phyloP scores from a whole-genome alignment of 140 eudicot genomes.

The Senecio squalidus region DNA sequence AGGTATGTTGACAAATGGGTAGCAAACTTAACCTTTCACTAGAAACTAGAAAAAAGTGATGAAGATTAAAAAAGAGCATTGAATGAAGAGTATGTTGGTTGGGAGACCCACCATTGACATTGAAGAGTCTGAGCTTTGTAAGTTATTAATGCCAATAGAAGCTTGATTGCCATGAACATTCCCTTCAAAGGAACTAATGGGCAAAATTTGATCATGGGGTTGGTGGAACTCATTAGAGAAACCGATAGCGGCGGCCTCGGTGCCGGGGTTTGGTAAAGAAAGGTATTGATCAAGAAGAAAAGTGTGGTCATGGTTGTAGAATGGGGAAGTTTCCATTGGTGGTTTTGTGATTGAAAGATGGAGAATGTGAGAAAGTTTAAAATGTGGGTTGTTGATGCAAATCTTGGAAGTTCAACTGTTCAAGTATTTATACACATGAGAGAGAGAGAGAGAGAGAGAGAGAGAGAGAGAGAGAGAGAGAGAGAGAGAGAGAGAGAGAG shows the following conservation, averaged over 20 bases:
- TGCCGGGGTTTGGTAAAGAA: constrained; percentile 7
- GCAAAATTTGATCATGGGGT: neutral
- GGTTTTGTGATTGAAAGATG: constrained; percentile 14
- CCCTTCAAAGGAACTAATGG: neutral
- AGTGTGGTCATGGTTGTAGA: constrained; percentile 5
- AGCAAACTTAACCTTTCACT: neutral
- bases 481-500: no score
- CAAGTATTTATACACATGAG: no score
- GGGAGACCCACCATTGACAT: constrained; percentile 10
- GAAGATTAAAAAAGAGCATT: constrained; percentile 9
- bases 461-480: no score
- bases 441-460: no score
- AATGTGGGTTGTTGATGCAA: constrained; percentile 3
- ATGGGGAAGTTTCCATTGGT: constrained; percentile 21
- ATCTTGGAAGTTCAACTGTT: no score
- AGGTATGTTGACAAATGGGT: neutral
- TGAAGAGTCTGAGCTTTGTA: constrained; percentile 13
- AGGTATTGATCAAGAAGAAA: constrained; percentile 13
- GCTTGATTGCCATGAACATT: constrained; percentile 9
- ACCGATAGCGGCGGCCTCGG: neutral
- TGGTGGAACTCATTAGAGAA: neutral
- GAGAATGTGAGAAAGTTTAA: constrained; percentile 5
- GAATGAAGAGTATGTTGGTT: constrained; percentile 8
- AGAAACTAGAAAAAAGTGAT: constrained; percentile 1
- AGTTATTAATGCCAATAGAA: neutral